Conservation (phyloP, 192 early-diverging fungal genomes). For the Dissophora globulifera region DNA sequence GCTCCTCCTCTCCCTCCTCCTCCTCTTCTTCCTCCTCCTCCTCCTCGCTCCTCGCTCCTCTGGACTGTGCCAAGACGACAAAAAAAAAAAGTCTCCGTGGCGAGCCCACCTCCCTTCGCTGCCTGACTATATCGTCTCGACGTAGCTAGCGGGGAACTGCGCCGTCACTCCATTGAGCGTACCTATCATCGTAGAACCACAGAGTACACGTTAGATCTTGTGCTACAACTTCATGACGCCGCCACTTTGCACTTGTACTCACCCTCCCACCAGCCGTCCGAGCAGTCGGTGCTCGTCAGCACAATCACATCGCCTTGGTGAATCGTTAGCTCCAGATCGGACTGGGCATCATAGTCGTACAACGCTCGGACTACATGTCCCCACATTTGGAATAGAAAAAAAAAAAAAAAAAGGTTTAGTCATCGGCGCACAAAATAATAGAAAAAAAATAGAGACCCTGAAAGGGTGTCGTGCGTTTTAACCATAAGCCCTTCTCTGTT, state of each 20-base stretch:
- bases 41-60: too few relatives aligned
- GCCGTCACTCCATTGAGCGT: constrained; percentile 54
- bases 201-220: not conserved
- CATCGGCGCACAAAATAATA: too few relatives aligned
- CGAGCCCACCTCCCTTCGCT: too few relatives aligned
- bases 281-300: constrained; percentile 61
- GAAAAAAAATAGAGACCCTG: too few relatives aligned
- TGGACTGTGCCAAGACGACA: too few relatives aligned
- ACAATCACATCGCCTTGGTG: constrained; percentile 57
- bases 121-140: constrained; percentile 29
- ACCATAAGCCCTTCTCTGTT: not conserved
- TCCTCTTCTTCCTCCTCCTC: not conserved
- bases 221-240: not conserved
- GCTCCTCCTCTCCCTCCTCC: not conserved
- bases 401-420: too few relatives aligned
- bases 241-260: too few relatives aligned
- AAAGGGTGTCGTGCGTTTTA: too few relatives aligned
- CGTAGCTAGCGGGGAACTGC: constrained; percentile 65
- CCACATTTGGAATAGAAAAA: not conserved
- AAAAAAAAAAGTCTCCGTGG: too few relatives aligned
- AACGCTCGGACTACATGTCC: constrained; percentile 53
- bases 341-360: constrained; percentile 65
- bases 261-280: constrained; percentile 71
- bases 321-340: constrained; percentile 62
- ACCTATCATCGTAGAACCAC: constrained; percentile 38